These are phyloP conservation scores for Albifimbria verrucaria DNA, from an alignment of 2,329 filamentous ascomycete species.

Conservation along the genomic window DNA sequence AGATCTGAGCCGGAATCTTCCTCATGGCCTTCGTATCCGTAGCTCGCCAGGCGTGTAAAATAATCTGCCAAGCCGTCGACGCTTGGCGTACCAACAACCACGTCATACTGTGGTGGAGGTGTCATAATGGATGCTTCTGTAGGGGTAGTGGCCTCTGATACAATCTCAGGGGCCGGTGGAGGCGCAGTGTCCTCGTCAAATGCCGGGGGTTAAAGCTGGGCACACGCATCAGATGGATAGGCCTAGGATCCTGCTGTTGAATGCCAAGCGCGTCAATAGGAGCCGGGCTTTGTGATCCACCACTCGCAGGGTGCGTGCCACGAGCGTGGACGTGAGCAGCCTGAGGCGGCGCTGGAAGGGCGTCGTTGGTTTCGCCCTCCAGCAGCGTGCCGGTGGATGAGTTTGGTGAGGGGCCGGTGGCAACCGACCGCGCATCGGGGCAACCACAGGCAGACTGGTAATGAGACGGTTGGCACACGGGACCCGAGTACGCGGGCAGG, in stretches of 20 bases:
- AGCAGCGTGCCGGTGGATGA: constrained; percentile 53
- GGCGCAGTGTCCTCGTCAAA: constrained; percentile 69
- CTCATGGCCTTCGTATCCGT: constrained; percentile 47
- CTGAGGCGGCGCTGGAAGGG: constrained; percentile 48
- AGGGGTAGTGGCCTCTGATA: constrained; percentile 15
- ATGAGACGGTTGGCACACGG: constrained; percentile 45
- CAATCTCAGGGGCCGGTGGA: constrained; percentile 27
- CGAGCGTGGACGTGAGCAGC: constrained; percentile 45
- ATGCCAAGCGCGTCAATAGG: constrained; percentile 6
- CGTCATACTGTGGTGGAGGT: constrained; percentile 81
- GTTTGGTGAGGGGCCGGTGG: constrained; percentile 64
- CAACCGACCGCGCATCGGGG: constrained; percentile 45
- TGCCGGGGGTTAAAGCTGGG: constrained; percentile 87
- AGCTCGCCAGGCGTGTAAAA: constrained; percentile 74
- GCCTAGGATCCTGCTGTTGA: constrained; percentile 47
- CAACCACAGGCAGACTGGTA: constrained; percentile 51
- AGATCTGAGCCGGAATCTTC: constrained; percentile 39
- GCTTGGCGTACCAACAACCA: constrained; percentile 66
- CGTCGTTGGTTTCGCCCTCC: constrained; percentile 29
- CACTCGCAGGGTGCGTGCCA: constrained; percentile 18
- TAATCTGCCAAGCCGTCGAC: constrained; percentile 78
- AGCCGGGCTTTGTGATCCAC: constrained; percentile 14
- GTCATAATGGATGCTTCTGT: constrained; percentile 51
- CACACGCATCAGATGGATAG: constrained; percentile 78
- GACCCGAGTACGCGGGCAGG: constrained; percentile 70